A percentile compares a stretch with the other conserved stretches of the same genome.
Conservation (phyloP, 2,329 filamentous ascomycete species). For the Venturia pyrina region DNA sequence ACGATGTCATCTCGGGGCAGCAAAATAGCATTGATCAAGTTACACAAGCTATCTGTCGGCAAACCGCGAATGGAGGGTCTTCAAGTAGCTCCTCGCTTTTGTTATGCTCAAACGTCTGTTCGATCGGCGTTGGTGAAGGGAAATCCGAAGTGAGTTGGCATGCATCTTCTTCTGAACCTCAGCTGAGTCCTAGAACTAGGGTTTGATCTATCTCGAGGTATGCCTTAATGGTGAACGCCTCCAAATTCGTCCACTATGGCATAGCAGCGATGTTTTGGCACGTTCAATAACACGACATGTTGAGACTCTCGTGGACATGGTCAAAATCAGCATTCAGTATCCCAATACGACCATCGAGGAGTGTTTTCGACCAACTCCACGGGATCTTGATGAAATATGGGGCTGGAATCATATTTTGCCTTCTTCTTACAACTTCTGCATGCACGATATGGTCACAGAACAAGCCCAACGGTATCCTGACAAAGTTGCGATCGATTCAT, state of each 20-base stretch:
- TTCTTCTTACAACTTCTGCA: slow-evolving; percentile 33
- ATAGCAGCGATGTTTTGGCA: not conserved
- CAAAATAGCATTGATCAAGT: slow-evolving; percentile 23
- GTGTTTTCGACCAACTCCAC: slow-evolving; percentile 3
- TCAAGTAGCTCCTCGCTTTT: not conserved
- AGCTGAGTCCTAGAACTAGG: not conserved
- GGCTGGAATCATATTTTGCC: slow-evolving; percentile 37
- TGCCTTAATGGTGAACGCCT: not conserved
- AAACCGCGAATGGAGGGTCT: not conserved
- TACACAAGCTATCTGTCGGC: slow-evolving; percentile 19
- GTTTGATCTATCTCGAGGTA: not conserved
- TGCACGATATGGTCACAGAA: slow-evolving; percentile 37
- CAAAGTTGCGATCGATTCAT: slow-evolving; percentile 25
- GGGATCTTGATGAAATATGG: slow-evolving; percentile 28
- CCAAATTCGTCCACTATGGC: slow-evolving; percentile 5
- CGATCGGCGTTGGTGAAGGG: not conserved
- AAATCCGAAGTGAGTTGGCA: not conserved
- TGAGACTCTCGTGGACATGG: not conserved
- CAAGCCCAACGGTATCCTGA: slow-evolving; percentile 25
- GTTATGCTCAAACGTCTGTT: not conserved
- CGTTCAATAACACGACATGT: slow-evolving; percentile 16
- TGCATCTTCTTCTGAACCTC: no score
- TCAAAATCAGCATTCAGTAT: slow-evolving; percentile 9
- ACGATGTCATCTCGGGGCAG: slow-evolving; percentile 25
- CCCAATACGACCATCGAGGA: slow-evolving; percentile 10